Evolutionary conservation across 306 rosid genomes (phyloP), one percentile per base, ranked within the genome.

Genomic region (Dalbergia cultrata): DNA sequence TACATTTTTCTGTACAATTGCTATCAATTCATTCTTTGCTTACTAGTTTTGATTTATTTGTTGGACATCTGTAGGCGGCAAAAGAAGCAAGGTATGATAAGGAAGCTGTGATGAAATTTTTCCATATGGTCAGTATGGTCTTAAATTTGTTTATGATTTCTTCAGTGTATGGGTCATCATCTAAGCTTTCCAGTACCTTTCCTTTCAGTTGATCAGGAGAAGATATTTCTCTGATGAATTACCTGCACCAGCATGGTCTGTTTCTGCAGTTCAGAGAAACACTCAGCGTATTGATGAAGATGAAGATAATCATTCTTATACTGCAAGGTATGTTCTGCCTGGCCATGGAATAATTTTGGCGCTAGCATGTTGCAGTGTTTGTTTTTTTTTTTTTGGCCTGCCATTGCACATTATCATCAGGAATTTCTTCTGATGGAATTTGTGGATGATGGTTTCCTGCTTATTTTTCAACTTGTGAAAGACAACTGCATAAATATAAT

Each of bases 21-120:
- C 70, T 56, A 72, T 47, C 16, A 85, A 43, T 50, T 50, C 39
- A 26, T 68, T 70, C 44, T 60, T 49, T 19, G 17, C 69, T 13
- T 64, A 47, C 5, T 70, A 26, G 54, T 64, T 61, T 54, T 67
- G 71, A 49, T 72, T 83, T 80, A 37, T 76, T 58, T 75, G 79
- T 80, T 70, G 87, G 77, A 57, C 57, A 43, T 80, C 62, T 80
- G 77, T 88, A 96, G 99, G 99, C 99, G 62, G 98, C 97, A 72
- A 96, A 90, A 89, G 97, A 96, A 70, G 94, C 97, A 56, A 93
- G 98, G 83, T 89, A 87, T 78, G 99, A 96, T 90, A 96, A 93
- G 83, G 99, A 96, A 89, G 97, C 97, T 10, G 90, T 93, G 86
- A 80, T 80, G 84, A 96, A 88, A 78, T 96, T 96, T 81, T 96